phyloP scores from a whole-genome alignment of 108 stramenopile species.

The Thalassiosira profunda region DNA sequence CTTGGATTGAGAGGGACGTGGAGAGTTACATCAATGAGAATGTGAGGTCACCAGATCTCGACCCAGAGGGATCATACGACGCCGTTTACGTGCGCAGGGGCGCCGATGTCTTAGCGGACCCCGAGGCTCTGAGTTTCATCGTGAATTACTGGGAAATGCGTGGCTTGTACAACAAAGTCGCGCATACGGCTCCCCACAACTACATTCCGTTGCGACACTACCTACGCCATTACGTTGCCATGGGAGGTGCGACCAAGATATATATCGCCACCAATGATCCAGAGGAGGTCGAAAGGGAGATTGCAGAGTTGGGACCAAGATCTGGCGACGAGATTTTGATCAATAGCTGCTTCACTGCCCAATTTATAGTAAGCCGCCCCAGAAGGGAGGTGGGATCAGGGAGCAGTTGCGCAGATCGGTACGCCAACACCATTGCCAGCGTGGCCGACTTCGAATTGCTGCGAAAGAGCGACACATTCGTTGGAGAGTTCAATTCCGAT shows the following conservation, averaged over 20 bases:
- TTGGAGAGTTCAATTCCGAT: conserved; percentile 40
- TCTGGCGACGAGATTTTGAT: background rate
- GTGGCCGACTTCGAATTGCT: conserved; percentile 45
- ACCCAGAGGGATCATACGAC: conserved; percentile 27
- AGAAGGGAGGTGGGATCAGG: too few species aligned
- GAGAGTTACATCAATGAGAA: conserved; percentile 22
- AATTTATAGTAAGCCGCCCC: too few species aligned
- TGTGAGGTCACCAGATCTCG: conserved; percentile 13
- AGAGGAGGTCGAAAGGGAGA: conserved; percentile 7
- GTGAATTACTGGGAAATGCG: conserved; percentile 14
- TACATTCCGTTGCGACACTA: conserved; percentile 42
- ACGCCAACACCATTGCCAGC: conserved; percentile 26
- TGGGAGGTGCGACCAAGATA: conserved; percentile 8
- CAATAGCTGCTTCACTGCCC: conserved; percentile 16
- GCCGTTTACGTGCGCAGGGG: conserved; percentile 38
- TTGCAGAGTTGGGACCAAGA: conserved; percentile 35
- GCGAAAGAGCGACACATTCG: conserved; percentile 16
- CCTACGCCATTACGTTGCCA: conserved; percentile 10
- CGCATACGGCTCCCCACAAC: conserved; percentile 13
- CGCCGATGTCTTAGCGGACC: conserved; percentile 16
- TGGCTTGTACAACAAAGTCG: conserved; percentile 14
- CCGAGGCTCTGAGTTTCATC: too few species aligned
- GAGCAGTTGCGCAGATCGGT: conserved; percentile 26
- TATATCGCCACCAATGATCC: conserved; percentile 43
- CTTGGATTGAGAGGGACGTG: conserved; percentile 41